Percentiles rank a stretch among this genome's conserved stretches.
Evolutionary conservation across 106 monocot species (phyloP).

Genomic region (Gastrodia elata): DNA sequence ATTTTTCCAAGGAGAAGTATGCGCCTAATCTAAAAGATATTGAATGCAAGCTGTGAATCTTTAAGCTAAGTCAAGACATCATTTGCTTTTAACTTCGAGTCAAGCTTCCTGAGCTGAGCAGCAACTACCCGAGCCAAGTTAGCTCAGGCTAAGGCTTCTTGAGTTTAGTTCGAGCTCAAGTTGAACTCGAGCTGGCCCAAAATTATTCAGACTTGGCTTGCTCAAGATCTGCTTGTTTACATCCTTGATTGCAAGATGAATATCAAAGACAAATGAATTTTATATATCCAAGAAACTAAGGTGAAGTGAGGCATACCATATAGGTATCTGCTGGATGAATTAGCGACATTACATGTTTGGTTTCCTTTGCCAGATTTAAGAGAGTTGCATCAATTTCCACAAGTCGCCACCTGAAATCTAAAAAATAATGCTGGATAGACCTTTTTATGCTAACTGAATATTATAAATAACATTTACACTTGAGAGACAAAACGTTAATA

Average conservation of each 20-base stretch:
- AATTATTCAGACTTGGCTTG: too few relatives aligned
- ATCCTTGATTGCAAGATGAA: background rate
- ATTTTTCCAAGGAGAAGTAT: too few relatives aligned
- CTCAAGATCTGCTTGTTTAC: too few relatives aligned
- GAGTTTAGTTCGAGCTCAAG: too few relatives aligned
- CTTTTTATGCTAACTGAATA: background rate
- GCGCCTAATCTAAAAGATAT: too few relatives aligned
- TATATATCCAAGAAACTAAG: background rate
- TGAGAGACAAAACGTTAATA: background rate
- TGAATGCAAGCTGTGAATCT: too few relatives aligned
- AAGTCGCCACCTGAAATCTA: constrained; percentile 76
- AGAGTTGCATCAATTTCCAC: constrained; percentile 86
- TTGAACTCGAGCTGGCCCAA: too few relatives aligned
- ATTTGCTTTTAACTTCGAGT: too few relatives aligned
- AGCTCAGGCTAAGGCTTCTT: too few relatives aligned
- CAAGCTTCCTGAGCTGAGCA: too few relatives aligned
- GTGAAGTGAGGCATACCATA: constrained; percentile 49
- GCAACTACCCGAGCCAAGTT: too few relatives aligned
- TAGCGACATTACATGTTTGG: constrained; percentile 61
- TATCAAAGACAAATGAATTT: background rate
- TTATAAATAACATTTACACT: background rate
- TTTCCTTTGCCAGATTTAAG: constrained; percentile 51
- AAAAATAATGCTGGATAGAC: constrained; percentile 11
- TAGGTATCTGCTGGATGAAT: constrained; percentile 89
- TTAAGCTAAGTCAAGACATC: too few relatives aligned